Evolutionary conservation across 1,284 basidiomycete genomes (phyloP).

Genomic region (Boletus subluridellus): DNA sequence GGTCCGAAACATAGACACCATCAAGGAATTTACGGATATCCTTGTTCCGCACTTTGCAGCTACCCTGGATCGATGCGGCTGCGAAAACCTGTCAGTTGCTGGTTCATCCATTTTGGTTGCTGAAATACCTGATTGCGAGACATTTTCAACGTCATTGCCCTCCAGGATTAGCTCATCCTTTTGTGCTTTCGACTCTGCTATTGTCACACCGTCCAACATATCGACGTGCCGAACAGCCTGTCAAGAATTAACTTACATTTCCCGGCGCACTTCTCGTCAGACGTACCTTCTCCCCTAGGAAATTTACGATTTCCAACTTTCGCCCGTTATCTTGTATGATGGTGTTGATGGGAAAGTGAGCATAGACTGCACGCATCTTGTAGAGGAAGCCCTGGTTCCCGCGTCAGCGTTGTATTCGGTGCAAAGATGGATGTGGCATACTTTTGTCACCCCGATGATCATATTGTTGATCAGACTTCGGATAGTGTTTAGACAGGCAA

Average conservation of each 20-base stretch:
- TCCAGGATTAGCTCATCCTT: constrained; percentile 95
- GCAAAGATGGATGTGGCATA: neutral
- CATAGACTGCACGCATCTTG: constrained; percentile 99
- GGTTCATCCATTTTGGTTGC: neutral
- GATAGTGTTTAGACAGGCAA: constrained; percentile 96
- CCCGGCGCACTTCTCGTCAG: neutral
- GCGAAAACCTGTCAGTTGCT: constrained; percentile 6
- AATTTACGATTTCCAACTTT: constrained; percentile 95
- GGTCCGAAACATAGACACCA: constrained; percentile 91
- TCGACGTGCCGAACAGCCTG: constrained; percentile 88
- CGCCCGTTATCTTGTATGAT: constrained; percentile 85
- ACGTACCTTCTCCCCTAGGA: constrained; percentile 89
- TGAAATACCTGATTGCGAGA: constrained; percentile 82
- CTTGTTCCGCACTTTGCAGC: constrained; percentile 95
- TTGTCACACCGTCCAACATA: constrained; percentile 88
- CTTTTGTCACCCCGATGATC: constrained; percentile 96
- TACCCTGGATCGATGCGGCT: constrained; percentile 94
- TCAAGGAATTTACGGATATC: constrained; percentile 95
- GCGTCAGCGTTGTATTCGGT: constrained; percentile 1
- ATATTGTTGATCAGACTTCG: constrained; percentile 95
- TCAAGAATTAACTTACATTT: neutral
- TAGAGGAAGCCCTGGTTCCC: constrained; percentile 88
- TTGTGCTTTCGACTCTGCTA: constrained; percentile 89
- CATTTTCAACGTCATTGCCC: constrained; percentile 93
- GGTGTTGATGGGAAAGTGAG: constrained; percentile 99